phyloP scores from a whole-genome alignment of 2,329 filamentous ascomycete species.

The Pseudogymnoascus sp. region DNA sequence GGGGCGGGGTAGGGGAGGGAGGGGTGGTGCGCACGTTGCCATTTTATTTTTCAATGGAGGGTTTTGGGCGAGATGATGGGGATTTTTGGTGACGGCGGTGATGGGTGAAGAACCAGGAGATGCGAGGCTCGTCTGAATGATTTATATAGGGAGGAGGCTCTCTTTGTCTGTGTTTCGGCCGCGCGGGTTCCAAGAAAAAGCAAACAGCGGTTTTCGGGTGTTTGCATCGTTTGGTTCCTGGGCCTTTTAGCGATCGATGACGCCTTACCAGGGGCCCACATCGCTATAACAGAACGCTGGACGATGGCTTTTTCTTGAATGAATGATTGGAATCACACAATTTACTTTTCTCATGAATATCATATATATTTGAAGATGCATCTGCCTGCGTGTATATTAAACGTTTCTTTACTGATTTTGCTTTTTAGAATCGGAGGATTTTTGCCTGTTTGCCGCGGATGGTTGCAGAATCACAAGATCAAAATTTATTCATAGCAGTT shows the following conservation, averaged over 20 bases:
- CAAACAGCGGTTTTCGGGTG: not conserved
- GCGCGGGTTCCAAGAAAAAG: conserved; percentile 3
- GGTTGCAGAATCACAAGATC: no score
- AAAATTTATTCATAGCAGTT: no score
- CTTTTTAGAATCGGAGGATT: no score
- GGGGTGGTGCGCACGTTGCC: conserved; percentile 25
- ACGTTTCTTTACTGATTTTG: no score
- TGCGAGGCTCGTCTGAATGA: not conserved
- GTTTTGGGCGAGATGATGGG: not conserved
- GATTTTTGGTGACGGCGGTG: not conserved
- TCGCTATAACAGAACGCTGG: not conserved
- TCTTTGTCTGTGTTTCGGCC: not conserved
- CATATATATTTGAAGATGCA: not conserved
- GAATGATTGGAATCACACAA: not conserved
- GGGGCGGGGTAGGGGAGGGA: conserved; percentile 21
- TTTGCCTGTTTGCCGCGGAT: no score
- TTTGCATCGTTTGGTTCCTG: not conserved
- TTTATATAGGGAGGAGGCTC: not conserved
- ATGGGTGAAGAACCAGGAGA: not conserved
- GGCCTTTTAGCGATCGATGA: conserved; percentile 7
- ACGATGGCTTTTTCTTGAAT: not conserved
- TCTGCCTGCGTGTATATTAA: no score
- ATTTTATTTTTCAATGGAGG: conserved; percentile 13
- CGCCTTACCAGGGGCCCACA: conserved; percentile 1
- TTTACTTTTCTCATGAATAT: not conserved